Conservation (phyloP, 208 protist genomes). For the Blechomonas ayalai region DNA sequence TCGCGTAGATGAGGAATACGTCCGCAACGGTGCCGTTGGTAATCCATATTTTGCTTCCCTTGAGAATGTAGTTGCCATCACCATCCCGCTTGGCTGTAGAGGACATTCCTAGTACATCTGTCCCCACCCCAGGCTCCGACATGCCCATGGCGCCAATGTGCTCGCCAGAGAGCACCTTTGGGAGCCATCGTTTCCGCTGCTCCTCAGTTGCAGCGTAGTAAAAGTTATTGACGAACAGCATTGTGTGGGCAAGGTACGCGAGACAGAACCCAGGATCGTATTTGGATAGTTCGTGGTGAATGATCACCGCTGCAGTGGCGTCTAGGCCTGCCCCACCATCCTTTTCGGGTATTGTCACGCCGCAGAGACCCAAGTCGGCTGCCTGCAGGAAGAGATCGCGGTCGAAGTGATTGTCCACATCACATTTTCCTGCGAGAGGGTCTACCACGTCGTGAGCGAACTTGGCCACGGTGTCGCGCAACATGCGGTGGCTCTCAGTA, state of each 20-base stretch:
- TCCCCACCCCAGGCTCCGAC: constrained; percentile 91
- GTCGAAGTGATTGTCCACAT: constrained; percentile 64
- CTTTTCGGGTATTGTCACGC: constrained; percentile 89
- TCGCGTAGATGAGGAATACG: constrained; percentile 95
- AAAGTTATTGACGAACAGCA: constrained; percentile 86
- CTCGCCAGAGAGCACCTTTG: constrained; percentile 92
- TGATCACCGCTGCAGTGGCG: constrained; percentile 56
- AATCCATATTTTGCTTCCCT: constrained; percentile 97
- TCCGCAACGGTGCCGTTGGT: constrained; percentile 96
- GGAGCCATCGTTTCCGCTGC: constrained; percentile 89
- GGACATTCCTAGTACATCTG: constrained; percentile 95
- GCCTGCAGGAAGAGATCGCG: constrained; percentile 89
- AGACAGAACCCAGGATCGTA: constrained; percentile 72
- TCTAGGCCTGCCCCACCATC: constrained; percentile 90
- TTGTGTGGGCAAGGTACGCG: constrained; percentile 70
- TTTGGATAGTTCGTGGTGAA: constrained; percentile 80
- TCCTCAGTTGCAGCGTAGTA: constrained; percentile 68
- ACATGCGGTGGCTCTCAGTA: constrained; percentile 44
- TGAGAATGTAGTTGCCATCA: constrained; percentile 79
- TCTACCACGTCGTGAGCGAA: constrained; percentile 55
- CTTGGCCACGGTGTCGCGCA: constrained; percentile 52
- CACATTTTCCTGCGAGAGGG: constrained; percentile 36
- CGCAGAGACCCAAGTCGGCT: constrained; percentile 92
- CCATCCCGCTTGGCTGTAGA: constrained; percentile 76
- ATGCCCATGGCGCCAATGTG: constrained; percentile 95